Percentiles rank a stretch among this genome's conserved stretches.
These are phyloP conservation scores for Setaria italica DNA, from an alignment of 202 grass and related monocot species.

Conservation along the genomic window DNA sequence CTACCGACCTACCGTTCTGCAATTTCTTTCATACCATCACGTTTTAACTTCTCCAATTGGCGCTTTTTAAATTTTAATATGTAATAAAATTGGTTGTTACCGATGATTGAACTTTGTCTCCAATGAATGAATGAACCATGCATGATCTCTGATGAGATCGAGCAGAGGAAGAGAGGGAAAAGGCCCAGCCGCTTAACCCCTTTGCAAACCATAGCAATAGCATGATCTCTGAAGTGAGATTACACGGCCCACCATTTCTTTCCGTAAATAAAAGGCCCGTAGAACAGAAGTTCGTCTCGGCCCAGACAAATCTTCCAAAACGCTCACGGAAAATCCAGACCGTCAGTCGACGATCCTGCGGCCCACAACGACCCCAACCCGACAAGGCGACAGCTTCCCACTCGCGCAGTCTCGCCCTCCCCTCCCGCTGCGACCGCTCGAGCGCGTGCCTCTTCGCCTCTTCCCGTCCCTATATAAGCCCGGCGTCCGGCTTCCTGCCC, in stretches of 20 bases:
- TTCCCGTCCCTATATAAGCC: constrained; percentile 9
- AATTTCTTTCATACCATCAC: not conserved
- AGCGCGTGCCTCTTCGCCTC: not conserved
- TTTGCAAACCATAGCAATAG: too few relatives aligned
- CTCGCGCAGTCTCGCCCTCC: too few relatives aligned
- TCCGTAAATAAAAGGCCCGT: too few relatives aligned
- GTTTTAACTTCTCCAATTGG: not conserved
- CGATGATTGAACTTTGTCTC: too few relatives aligned
- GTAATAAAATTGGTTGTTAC: too few relatives aligned
- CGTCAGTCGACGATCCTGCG: not conserved
- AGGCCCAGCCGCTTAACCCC: too few relatives aligned
- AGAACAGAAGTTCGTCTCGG: not conserved
- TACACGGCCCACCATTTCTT: too few relatives aligned
- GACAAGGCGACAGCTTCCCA: not conserved
- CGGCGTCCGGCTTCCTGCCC: not conserved
- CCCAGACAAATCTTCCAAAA: not conserved
- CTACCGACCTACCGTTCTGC: not conserved
- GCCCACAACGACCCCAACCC: not conserved
- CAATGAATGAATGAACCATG: too few relatives aligned
- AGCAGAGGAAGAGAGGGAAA: too few relatives aligned
- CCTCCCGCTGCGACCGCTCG: not conserved
- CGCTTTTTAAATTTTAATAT: too few relatives aligned
- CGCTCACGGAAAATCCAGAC: not conserved
- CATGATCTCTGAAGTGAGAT: too few relatives aligned
- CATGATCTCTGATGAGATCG: too few relatives aligned